Evolutionary conservation across 129 eudicot genomes (phyloP).

Genomic region (Lactuca saligna): DNA sequence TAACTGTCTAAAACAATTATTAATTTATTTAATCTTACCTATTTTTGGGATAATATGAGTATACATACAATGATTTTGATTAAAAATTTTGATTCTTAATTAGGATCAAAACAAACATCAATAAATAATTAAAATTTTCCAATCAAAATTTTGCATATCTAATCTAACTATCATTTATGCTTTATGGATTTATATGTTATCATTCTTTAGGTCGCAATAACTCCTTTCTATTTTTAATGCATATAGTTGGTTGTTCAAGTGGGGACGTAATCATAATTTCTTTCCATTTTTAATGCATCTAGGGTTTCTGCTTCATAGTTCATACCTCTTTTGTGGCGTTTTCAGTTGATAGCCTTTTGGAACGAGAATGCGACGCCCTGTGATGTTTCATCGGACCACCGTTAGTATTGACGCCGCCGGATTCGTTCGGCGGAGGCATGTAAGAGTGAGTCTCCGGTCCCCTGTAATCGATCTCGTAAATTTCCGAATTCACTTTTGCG

Average conservation of each 20-base stretch:
- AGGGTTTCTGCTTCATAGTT: neutral
- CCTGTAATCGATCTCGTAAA: slow-evolving; percentile 58
- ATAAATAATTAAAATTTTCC: no score
- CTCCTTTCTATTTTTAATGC: neutral
- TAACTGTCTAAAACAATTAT: no score
- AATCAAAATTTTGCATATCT: neutral
- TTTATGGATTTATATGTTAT: neutral
- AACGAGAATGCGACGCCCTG: slow-evolving; percentile 13
- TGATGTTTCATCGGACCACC: slow-evolving; percentile 12
- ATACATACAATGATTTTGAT: neutral
- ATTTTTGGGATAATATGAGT: no score
- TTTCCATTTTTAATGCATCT: no score
- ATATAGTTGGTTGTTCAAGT: slow-evolving; percentile 1
- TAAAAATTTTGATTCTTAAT: no score
- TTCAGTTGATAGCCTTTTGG: slow-evolving; percentile 24
- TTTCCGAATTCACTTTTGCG: slow-evolving; percentile 25
- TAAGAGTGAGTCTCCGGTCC: slow-evolving; percentile 65
- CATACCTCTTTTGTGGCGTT: slow-evolving; percentile 20
- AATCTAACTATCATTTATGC: neutral
- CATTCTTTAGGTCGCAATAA: neutral
- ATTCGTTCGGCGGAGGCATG: slow-evolving; percentile 45
- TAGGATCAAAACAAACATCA: no score
- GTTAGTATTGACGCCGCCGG: slow-evolving; percentile 16
- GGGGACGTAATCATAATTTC: neutral
- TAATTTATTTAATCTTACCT: no score